A percentile compares a stretch with the other conserved stretches of the same genome.
These are phyloP conservation scores for Cercospora sp. DNA, from an alignment of 2,329 filamentous ascomycete genomes.

Conservation along the genomic window DNA sequence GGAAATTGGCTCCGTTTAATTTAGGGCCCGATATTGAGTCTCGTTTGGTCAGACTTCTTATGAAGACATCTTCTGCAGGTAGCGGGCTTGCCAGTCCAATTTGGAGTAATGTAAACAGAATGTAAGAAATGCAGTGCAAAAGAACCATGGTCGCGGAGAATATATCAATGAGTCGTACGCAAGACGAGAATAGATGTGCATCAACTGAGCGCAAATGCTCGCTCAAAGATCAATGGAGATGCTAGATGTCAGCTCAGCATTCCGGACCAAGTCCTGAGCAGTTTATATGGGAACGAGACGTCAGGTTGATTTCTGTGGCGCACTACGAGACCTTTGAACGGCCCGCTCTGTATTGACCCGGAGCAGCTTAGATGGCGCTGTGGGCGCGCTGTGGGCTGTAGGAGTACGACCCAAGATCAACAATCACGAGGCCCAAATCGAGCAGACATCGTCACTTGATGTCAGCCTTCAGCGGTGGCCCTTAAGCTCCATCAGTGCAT, in stretches of 20 bases:
- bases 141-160: too few relatives aligned
- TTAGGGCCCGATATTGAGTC: slow-evolving; percentile 28
- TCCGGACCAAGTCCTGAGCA: neutral
- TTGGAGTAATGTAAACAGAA: neutral
- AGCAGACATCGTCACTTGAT: neutral
- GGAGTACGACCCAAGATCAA: neutral
- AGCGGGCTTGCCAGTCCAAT: neutral
- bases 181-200: neutral
- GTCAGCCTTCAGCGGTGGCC: neutral
- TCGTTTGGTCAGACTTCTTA: neutral
- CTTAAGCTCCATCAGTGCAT: neutral
- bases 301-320: neutral
- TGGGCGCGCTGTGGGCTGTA: neutral
- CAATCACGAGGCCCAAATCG: neutral
- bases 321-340: neutral
- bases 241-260: neutral
- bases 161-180: neutral
- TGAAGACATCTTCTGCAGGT: neutral
- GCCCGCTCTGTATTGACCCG: neutral
- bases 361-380: neutral
- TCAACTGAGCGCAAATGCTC: neutral
- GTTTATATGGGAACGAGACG: neutral
- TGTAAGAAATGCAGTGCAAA: neutral
- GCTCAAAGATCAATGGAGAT: neutral
- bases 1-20: slow-evolving; percentile 49